Conservation (phyloP, 2,329 filamentous ascomycete species). For the Endoconidiophora polonica region DNA sequence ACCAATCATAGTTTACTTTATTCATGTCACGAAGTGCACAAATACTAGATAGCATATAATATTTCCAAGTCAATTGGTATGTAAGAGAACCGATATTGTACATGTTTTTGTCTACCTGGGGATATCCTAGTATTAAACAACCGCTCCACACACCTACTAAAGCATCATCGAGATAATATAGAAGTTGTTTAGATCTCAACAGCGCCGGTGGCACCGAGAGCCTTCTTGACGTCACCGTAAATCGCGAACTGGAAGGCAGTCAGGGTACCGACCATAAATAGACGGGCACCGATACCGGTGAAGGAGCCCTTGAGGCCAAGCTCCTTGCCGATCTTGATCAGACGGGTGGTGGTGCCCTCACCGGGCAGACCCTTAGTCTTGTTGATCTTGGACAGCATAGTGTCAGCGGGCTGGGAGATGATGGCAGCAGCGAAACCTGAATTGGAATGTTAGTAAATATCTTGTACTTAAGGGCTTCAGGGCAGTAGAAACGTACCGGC, state of each 20-base stretch:
- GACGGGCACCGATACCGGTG: constrained; percentile 61
- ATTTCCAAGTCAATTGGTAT: too few relatives aligned
- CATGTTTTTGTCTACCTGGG: constrained; percentile 13
- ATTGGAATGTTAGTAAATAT: constrained; percentile 23
- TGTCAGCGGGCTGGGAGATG: constrained; percentile 80
- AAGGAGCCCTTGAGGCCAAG: constrained; percentile 66
- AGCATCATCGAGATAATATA: neutral
- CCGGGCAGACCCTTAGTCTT: constrained; percentile 78
- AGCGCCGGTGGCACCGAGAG: constrained; percentile 55
- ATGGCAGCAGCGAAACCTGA: constrained; percentile 57
- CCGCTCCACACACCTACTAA: constrained; percentile 7
- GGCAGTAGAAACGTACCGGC: constrained; percentile 17
- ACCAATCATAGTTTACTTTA: too few relatives aligned
- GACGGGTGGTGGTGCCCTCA: constrained; percentile 63
- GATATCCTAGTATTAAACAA: constrained; percentile 14
- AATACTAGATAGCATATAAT: too few relatives aligned
- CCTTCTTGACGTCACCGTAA: constrained; percentile 61
- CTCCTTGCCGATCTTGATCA: constrained; percentile 80
- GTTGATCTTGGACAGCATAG: constrained; percentile 93
- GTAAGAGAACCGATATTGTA: constrained; percentile 10
- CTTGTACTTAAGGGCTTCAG: too few relatives aligned
- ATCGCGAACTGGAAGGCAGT: constrained; percentile 78
- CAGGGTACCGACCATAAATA: constrained; percentile 49
- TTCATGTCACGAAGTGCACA: too few relatives aligned
- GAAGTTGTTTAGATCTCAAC: constrained; percentile 43